Evolutionary conservation across 2,329 filamentous ascomycete species (phyloP).

Genomic region (Fusarium piperis): DNA sequence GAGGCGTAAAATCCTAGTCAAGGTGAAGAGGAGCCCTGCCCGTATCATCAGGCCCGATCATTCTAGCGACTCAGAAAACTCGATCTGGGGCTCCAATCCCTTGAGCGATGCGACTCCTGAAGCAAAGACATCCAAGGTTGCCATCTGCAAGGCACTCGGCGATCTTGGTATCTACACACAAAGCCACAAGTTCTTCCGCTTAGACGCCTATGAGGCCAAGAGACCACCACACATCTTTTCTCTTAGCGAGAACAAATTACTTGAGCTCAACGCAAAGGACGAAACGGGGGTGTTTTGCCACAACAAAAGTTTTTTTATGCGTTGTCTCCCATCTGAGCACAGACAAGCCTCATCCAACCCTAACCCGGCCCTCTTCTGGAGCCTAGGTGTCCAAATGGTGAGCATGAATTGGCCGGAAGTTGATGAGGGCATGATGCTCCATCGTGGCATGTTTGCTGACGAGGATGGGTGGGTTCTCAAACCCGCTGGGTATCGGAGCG

Average conservation of each 20-base stretch:
- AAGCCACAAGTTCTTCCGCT: not conserved
- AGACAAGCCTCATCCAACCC: conserved; percentile 90
- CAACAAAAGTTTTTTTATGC: conserved; percentile 87
- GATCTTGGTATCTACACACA: not conserved
- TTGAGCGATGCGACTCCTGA: not conserved
- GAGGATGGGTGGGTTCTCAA: conserved; percentile 87
- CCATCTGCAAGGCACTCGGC: not conserved
- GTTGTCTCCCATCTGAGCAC: conserved; percentile 83
- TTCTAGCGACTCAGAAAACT: not conserved
- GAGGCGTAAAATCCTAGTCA: conserved; percentile 82
- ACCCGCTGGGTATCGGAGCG: conserved; percentile 69
- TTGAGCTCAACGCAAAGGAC: conserved; percentile 64
- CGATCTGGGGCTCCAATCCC: too few relatives aligned
- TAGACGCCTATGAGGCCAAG: conserved; percentile 50
- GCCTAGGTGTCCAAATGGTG: conserved; percentile 94
- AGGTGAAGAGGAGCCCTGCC: conserved; percentile 67
- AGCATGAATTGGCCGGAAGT: conserved; percentile 96
- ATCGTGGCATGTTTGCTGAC: conserved; percentile 94
- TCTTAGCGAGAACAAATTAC: conserved; percentile 82
- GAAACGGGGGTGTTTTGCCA: conserved; percentile 81
- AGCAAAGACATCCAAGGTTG: not conserved
- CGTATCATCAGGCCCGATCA: not conserved
- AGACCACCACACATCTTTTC: conserved; percentile 81
- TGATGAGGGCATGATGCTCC: conserved; percentile 93
- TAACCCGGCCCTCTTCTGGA: conserved; percentile 90